Conservation (phyloP, 2,329 filamentous ascomycete species). For the Pyrenochaeta sp. region DNA sequence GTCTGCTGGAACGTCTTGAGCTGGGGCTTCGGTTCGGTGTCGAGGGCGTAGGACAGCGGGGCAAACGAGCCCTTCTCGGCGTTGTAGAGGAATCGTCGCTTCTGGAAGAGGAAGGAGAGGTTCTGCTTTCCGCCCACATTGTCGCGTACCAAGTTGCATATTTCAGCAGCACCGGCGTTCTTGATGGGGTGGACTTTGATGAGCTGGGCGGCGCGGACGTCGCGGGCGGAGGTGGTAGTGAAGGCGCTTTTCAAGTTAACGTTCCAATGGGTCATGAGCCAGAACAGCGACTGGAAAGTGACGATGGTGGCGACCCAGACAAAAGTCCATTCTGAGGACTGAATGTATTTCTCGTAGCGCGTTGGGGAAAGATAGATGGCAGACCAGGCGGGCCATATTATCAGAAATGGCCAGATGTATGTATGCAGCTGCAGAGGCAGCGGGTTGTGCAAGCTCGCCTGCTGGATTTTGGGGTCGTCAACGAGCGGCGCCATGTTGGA, state of each 20-base stretch:
- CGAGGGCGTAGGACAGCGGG: slow-evolving; percentile 83
- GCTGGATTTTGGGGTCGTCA: slow-evolving; percentile 88
- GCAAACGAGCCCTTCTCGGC: slow-evolving; percentile 76
- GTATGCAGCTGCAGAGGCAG: slow-evolving; percentile 81
- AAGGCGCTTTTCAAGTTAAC: slow-evolving; percentile 74
- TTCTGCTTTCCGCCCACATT: slow-evolving; percentile 78
- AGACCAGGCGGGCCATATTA: slow-evolving; percentile 92
- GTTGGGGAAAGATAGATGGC: slow-evolving; percentile 84
- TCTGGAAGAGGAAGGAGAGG: slow-evolving; percentile 94
- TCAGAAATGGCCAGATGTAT: slow-evolving; percentile 92
- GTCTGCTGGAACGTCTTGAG: slow-evolving; percentile 82
- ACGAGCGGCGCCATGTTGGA: slow-evolving; percentile 70
- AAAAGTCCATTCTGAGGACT: slow-evolving; percentile 97
- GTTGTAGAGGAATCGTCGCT: slow-evolving; percentile 91
- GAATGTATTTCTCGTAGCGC: slow-evolving; percentile 89
- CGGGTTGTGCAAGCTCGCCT: slow-evolving; percentile 87
- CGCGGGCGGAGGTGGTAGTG: slow-evolving; percentile 29
- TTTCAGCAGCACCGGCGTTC: slow-evolving; percentile 89
- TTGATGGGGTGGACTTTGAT: slow-evolving; percentile 93
- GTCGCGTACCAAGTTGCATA: slow-evolving; percentile 82
- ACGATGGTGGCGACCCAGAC: slow-evolving; percentile 90
- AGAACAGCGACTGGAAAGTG: slow-evolving; percentile 85
- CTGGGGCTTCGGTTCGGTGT: slow-evolving; percentile 81
- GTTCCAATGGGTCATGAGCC: slow-evolving; percentile 98
- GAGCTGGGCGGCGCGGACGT: slow-evolving; percentile 76